Conservation (phyloP, 768 basidiomycete species). For the Roridomyces roridus region DNA sequence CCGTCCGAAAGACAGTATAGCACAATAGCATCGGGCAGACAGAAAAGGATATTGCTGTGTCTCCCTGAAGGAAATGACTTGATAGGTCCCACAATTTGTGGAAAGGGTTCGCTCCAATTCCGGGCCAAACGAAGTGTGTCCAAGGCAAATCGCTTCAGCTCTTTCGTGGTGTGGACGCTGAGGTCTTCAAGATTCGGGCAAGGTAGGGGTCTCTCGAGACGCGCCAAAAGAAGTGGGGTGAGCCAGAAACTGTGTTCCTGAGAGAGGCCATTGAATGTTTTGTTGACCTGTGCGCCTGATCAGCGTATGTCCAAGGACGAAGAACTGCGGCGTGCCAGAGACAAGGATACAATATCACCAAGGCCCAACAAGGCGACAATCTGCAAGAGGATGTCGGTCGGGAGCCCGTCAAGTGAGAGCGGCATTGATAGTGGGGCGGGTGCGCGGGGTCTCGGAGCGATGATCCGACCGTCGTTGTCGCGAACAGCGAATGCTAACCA, state of each 20-base stretch:
- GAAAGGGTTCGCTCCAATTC: constrained; percentile 34
- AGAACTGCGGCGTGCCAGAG: constrained; percentile 16
- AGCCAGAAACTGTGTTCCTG: constrained; percentile 37
- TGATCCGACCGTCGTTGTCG: too few relatives aligned
- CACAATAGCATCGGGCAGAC: constrained; percentile 5
- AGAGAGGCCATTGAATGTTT: constrained; percentile 25
- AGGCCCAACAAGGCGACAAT: constrained; percentile 28
- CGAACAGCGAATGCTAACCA: too few relatives aligned
- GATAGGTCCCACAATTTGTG: constrained; percentile 25
- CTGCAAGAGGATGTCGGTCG: constrained; percentile 31
- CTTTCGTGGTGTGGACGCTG: constrained; percentile 17
- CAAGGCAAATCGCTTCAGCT: constrained; percentile 32
- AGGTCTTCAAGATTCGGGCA: constrained; percentile 35
- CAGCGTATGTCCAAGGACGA: background rate
- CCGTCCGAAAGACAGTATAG: background rate
- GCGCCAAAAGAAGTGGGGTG: constrained; percentile 29
- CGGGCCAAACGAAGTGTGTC: constrained; percentile 34
- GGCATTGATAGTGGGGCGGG: too few relatives aligned
- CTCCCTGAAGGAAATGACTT: constrained; percentile 10
- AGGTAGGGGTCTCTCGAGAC: constrained; percentile 32
- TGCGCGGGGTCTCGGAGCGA: too few relatives aligned
- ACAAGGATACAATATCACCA: constrained; percentile 29
- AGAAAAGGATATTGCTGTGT: constrained; percentile 11
- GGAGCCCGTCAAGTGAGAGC: constrained; percentile 18
- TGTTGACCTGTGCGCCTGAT: constrained; percentile 26